Percentiles rank a stretch among this genome's conserved stretches.
phyloP scores from a whole-genome alignment of 371 early-diverging fungal genomes.

The Rhizopus microsporus region DNA sequence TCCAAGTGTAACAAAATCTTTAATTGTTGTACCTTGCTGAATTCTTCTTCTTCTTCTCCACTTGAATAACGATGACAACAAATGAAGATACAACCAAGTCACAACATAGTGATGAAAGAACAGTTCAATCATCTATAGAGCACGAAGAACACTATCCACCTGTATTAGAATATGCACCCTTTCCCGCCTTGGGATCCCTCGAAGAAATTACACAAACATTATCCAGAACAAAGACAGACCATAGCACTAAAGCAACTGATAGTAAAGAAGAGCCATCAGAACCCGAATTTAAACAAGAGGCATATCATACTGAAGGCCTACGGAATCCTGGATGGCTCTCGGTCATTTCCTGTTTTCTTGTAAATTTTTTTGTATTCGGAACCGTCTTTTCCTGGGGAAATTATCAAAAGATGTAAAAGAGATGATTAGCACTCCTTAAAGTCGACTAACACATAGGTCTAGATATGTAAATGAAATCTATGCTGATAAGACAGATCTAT shows the following conservation, averaged over 20 bases:
- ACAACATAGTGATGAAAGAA: not conserved
- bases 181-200: slow-evolving; percentile 36
- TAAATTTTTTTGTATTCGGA: slow-evolving; percentile 60
- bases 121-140: not conserved
- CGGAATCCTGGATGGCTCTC: slow-evolving; percentile 50
- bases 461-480: slow-evolving; percentile 38
- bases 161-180: slow-evolving; percentile 39
- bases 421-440: not conserved
- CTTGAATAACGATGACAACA: not conserved
- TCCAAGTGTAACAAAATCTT: not conserved
- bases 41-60: not conserved
- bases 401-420: slow-evolving; percentile 49
- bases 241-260: slow-evolving; percentile 1
- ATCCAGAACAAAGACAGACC: slow-evolving; percentile 23
- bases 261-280: not conserved
- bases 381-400: slow-evolving; percentile 60
- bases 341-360: slow-evolving; percentile 55
- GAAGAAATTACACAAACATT: slow-evolving; percentile 40
- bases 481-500: slow-evolving; percentile 29
- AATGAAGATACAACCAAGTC: too few relatives aligned
- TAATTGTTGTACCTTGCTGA: not conserved
- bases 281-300: slow-evolving; percentile 15
- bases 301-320: slow-evolving; percentile 36
- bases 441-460: slow-evolving; percentile 5
- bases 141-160: slow-evolving; percentile 23